phyloP scores from a whole-genome alignment of 352 stramenopile species.

The Pythium angustatum region DNA sequence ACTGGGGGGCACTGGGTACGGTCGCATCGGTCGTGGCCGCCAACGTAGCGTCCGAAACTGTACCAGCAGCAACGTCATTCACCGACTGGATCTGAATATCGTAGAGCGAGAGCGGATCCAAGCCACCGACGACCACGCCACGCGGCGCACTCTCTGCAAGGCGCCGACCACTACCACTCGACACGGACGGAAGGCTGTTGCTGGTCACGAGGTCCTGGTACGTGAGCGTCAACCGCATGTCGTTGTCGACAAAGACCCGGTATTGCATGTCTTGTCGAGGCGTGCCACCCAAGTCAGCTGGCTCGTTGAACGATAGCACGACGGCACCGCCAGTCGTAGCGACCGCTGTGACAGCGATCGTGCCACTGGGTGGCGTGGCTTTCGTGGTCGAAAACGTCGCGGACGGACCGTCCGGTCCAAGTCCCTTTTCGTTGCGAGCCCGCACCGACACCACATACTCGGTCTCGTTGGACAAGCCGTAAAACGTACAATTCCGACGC shows the following conservation, averaged over 20 bases:
- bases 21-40: slow-evolving; percentile 38
- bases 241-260: slow-evolving; percentile 43
- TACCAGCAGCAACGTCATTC: slow-evolving; percentile 32
- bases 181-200: not conserved
- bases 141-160: slow-evolving; percentile 24
- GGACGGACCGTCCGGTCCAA: slow-evolving; percentile 36
- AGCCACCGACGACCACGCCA: slow-evolving; percentile 38
- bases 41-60: slow-evolving; percentile 30
- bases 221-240: slow-evolving; percentile 41
- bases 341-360: slow-evolving; percentile 30
- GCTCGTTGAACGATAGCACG: slow-evolving; percentile 52
- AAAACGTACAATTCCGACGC: slow-evolving; percentile 36
- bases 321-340: slow-evolving; percentile 50
- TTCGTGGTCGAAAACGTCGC: slow-evolving; percentile 36
- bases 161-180: not conserved
- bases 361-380: slow-evolving; percentile 34
- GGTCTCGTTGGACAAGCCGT: slow-evolving; percentile 34
- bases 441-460: slow-evolving; percentile 51
- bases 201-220: slow-evolving; percentile 28
- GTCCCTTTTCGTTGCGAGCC: slow-evolving; percentile 42
- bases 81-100: slow-evolving; percentile 44
- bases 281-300: slow-evolving; percentile 51
- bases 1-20: slow-evolving; percentile 32
- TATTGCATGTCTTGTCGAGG: slow-evolving; percentile 42
- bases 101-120: slow-evolving; percentile 59